A percentile compares a stretch with the other conserved stretches of the same genome.
Evolutionary conservation across 75 land plant species (phyloP).

Genomic region (Larix kaempferi): DNA sequence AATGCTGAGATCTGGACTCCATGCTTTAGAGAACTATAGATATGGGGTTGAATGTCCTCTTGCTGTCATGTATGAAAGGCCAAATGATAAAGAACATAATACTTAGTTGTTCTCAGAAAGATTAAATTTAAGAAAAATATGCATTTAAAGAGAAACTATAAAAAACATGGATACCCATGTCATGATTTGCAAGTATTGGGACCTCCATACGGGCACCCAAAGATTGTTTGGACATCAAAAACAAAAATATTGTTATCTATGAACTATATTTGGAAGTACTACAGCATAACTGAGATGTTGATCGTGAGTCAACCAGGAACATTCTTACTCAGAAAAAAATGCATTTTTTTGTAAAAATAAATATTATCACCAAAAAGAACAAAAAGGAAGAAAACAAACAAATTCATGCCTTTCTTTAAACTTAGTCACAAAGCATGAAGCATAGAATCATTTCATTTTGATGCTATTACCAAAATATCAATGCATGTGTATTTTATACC

Average conservation of each 20-base stretch:
- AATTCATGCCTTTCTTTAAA: not conserved
- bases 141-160: not conserved
- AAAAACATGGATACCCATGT: not conserved
- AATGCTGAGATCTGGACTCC: constrained; percentile 63
- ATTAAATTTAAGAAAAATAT: no score
- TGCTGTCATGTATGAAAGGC: constrained; percentile 47
- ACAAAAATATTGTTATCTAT: not conserved
- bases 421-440: not conserved
- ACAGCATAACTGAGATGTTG: not conserved
- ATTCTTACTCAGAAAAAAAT: not conserved
- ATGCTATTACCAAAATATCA: not conserved
- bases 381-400: not conserved
- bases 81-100: not conserved
- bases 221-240: not conserved
- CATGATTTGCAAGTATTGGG: not conserved
- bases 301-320: not conserved
- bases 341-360: not conserved
- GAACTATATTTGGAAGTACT: not conserved
- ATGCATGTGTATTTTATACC: constrained; percentile 25
- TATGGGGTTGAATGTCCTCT: constrained; percentile 80
- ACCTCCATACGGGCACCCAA: not conserved
- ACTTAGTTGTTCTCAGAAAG: not conserved
- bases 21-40: constrained; percentile 72
- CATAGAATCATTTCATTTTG: not conserved
- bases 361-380: not conserved